These are phyloP conservation scores for Ceratocystis diversiconidia DNA, from an alignment of 2,329 filamentous ascomycete genomes.

Conservation along the genomic window DNA sequence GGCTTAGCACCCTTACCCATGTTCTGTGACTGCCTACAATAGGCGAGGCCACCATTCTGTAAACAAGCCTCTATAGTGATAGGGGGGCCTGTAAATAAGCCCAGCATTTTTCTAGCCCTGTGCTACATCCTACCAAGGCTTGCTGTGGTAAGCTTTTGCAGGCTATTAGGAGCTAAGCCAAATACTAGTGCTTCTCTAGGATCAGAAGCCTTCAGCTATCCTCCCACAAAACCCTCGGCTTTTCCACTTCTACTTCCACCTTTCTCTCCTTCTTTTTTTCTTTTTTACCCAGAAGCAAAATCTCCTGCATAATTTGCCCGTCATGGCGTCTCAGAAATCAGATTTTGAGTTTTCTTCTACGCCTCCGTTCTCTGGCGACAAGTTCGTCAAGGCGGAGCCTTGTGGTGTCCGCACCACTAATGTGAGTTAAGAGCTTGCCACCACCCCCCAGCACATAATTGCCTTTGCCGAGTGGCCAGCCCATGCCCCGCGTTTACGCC, in stretches of 20 bases:
- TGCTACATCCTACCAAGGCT: background rate
- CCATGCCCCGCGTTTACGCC: conserved; percentile 1
- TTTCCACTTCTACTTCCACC: conserved; percentile 5
- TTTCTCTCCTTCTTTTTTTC: conserved; percentile 3
- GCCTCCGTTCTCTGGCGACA: conserved; percentile 31
- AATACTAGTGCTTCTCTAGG: background rate
- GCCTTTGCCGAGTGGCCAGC: background rate
- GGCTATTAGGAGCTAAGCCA: background rate
- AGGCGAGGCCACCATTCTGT: background rate
- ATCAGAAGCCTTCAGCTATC: background rate
- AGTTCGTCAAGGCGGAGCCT: conserved; percentile 58
- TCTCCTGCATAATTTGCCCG: conserved; percentile 11
- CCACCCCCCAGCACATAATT: conserved; percentile 21
- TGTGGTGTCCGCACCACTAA: conserved; percentile 31
- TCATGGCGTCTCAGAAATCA: conserved; percentile 22
- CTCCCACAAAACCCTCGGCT: conserved; percentile 12
- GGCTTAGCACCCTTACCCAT: background rate
- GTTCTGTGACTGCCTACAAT: background rate
- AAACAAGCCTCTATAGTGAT: background rate
- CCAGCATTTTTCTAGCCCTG: background rate
- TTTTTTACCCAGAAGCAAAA: conserved; percentile 2
- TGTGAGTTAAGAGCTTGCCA: conserved; percentile 25
- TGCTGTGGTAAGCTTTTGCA: background rate
- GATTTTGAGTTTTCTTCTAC: conserved; percentile 33
- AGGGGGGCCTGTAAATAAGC: background rate